Evolutionary conservation across 2,329 filamentous ascomycete genomes (phyloP).

Genomic region (Arthrocladium fulminans): DNA sequence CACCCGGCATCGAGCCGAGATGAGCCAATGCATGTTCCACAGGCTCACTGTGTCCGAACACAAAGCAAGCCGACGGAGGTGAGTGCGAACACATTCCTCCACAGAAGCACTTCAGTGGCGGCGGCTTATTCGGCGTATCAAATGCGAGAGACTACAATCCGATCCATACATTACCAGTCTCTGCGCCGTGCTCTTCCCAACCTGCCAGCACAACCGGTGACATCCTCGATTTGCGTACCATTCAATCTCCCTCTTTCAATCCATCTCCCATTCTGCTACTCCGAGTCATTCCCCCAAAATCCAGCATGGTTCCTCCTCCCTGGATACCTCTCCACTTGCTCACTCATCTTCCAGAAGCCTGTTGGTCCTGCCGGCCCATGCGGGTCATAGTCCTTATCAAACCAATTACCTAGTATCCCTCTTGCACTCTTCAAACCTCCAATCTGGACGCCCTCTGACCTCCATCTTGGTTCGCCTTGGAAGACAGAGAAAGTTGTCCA

Average conservation of each 20-base stretch:
- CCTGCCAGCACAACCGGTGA: no score
- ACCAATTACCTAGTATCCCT: constrained; percentile 68
- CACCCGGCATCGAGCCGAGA: not conserved
- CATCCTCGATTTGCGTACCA: not conserved
- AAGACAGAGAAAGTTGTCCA: constrained; percentile 65
- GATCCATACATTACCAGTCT: no score
- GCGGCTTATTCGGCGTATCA: no score
- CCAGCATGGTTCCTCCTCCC: not conserved
- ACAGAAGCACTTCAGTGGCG: no score
- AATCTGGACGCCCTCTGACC: constrained; percentile 66
- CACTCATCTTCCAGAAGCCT: constrained; percentile 66
- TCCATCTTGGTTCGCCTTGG: constrained; percentile 60
- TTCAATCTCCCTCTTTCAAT: not conserved
- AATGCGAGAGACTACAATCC: no score
- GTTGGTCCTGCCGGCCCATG: constrained; percentile 66
- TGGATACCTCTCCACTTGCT: constrained; percentile 32
- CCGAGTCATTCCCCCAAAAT: not conserved
- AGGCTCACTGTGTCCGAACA: no score
- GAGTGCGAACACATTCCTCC: no score
- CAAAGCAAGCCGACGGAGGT: no score
- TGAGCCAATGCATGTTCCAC: no score
- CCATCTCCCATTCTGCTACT: not conserved
- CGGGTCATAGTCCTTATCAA: constrained; percentile 62
- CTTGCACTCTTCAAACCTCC: constrained; percentile 57
- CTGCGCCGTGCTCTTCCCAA: no score